These are phyloP conservation scores for Suillus luteus DNA, from an alignment of 768 basidiomycete species.

Conservation along the genomic window DNA sequence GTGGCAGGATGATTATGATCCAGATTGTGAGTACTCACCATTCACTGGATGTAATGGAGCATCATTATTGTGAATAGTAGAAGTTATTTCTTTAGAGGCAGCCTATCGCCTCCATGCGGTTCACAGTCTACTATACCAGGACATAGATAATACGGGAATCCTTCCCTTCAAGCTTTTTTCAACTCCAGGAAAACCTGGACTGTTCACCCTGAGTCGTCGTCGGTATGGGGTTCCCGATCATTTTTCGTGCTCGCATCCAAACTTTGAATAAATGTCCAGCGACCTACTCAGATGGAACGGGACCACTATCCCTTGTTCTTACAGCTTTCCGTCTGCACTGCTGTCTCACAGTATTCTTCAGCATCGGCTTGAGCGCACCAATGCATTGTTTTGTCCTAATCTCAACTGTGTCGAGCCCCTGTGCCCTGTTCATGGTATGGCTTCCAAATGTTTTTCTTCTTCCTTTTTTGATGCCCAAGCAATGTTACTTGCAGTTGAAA, in stretches of 20 bases:
- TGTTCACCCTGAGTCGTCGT: conserved; percentile 27
- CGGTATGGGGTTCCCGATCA: conserved; percentile 35
- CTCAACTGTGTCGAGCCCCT: conserved; percentile 51
- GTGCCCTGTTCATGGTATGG: conserved; percentile 52
- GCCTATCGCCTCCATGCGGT: conserved; percentile 42
- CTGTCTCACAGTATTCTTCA: conserved; percentile 20
- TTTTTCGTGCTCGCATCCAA: conserved; percentile 20
- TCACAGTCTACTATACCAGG: conserved; percentile 39
- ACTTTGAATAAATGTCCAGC: conserved; percentile 22
- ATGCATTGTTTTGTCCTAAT: conserved; percentile 52
- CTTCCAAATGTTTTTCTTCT: conserved; percentile 6
- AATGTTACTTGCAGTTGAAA: conserved; percentile 22
- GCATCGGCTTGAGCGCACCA: conserved; percentile 37
- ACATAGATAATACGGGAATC: conserved; percentile 51
- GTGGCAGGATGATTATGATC: conserved; percentile 50
- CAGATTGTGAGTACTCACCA: conserved; percentile 40
- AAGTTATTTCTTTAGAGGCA: conserved; percentile 53
- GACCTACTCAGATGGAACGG: conserved; percentile 34
- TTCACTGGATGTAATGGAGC: background rate
- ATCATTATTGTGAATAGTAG: conserved; percentile 34
- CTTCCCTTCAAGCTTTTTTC: conserved; percentile 44
- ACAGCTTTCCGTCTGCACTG: conserved; percentile 13
- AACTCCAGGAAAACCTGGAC: conserved; percentile 25
- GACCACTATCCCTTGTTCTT: conserved; percentile 26
- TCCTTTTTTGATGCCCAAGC: conserved; percentile 17